Percentiles rank a stretch among this genome's conserved stretches.
Conservation (phyloP, 2,329 filamentous ascomycete species). For the Apiospora kogelbergensis region DNA sequence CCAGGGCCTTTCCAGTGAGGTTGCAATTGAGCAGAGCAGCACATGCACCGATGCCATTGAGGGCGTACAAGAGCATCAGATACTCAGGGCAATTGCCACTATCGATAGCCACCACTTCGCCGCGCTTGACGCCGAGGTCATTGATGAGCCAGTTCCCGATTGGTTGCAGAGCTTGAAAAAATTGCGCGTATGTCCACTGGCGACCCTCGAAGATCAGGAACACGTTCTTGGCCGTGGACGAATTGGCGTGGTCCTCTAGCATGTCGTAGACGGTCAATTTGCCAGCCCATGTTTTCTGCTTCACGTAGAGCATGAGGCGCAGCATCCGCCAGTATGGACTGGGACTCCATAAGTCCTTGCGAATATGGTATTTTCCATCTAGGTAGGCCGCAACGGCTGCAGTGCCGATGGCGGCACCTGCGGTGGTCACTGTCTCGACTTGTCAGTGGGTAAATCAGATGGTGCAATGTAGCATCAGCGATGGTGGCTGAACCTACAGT, state of each 20-base stretch:
- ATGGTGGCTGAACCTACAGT: not conserved
- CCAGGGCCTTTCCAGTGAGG: constrained; percentile 58
- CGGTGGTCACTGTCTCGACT: not conserved
- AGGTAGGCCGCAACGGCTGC: constrained; percentile 51
- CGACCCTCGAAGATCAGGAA: constrained; percentile 58
- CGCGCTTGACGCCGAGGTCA: constrained; percentile 53
- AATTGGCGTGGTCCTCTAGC: constrained; percentile 26
- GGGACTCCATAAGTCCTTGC: constrained; percentile 55
- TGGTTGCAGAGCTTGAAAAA: constrained; percentile 52
- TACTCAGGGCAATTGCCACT: constrained; percentile 68
- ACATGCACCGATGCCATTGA: constrained; percentile 64
- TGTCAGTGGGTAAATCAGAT: not conserved
- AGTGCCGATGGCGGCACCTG: constrained; percentile 22
- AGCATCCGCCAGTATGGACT: constrained; percentile 35
- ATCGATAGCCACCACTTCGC: constrained; percentile 64
- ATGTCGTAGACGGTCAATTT: constrained; percentile 24
- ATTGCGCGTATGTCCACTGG: constrained; percentile 58
- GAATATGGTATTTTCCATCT: constrained; percentile 66
- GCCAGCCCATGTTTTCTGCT: constrained; percentile 31
- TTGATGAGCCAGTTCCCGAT: constrained; percentile 62
- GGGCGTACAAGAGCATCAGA: constrained; percentile 62
- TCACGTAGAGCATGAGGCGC: constrained; percentile 41
- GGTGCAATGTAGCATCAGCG: not conserved
- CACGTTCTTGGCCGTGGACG: constrained; percentile 19
- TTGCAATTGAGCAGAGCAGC: constrained; percentile 72